Evolutionary conservation across 139 green algal species (phyloP), one percentile per base, ranked within the genome.

Genomic region (Nannochloris sp.): DNA sequence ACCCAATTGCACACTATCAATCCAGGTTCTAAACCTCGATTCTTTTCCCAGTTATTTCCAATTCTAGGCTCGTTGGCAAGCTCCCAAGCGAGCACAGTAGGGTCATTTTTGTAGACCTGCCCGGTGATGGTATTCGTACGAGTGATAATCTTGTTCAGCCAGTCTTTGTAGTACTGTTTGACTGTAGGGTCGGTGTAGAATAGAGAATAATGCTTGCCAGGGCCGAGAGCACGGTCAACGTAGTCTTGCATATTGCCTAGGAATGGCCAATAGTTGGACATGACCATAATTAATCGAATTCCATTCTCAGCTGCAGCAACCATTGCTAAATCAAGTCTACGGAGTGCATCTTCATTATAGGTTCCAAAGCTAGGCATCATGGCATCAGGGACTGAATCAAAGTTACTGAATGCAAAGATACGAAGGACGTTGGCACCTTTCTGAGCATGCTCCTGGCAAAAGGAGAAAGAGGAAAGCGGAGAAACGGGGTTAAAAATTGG

Each of bases 41-140:
- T 29, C 1, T 35, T 15, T 30, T 74, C 39, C n/a, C 24, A 55
- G 9, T 2, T n/a, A n/a, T 74, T 25, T 46, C 23, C 44, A n/a
- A 15, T 62, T 30, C 14, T 25, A 30, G 47, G 34, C 23, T 75
- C 44, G 12, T 68, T 44, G 23, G 6, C 36, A 27, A 67, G 44
- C 48, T 88, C 79, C 80, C 78, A 86, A 1, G 64, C 81, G 30
- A 87, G 57, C 5, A 89, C 75, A 24, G 81, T 85, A 14, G 81
- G 77, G 54, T 89, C 83, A 34, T 85, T 66, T 3, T 58, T 37
- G 58, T 83, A 81, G 6, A 31, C 0, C 46, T 81, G 33, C 6
- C 74, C 65, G 0, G 76, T 87, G 27, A 76, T 39, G 24, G 45
- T 65, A 68, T 87, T 89, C 31, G 57, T 71, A 19, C 75, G 76